phyloP scores from a whole-genome alignment of 768 basidiomycete species.

The Hygrocybe punicea region DNA sequence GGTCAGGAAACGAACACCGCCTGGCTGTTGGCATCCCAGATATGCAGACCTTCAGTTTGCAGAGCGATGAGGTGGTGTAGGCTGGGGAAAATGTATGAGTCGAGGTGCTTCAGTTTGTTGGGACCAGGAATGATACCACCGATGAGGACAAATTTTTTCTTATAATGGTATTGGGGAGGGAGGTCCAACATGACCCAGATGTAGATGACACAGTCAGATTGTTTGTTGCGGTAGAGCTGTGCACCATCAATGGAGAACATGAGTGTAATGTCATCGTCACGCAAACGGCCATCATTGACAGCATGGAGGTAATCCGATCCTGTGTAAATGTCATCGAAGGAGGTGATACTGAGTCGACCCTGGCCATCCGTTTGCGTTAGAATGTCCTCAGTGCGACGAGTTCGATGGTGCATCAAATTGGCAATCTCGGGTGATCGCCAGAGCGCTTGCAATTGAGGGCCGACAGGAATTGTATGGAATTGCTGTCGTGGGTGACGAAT shows the following conservation, averaged over 20 bases:
- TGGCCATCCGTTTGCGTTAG: slow-evolving; percentile 10
- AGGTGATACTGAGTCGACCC: not conserved
- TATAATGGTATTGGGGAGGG: slow-evolving; percentile 28
- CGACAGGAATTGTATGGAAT: slow-evolving; percentile 40
- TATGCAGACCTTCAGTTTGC: slow-evolving; percentile 20
- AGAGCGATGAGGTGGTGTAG: slow-evolving; percentile 33
- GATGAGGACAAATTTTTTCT: slow-evolving; percentile 33
- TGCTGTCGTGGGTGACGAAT: slow-evolving; percentile 23
- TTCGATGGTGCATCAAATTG: slow-evolving; percentile 26
- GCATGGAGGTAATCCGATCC: slow-evolving; percentile 30
- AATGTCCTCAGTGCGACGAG: slow-evolving; percentile 19
- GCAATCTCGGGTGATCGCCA: slow-evolving; percentile 24
- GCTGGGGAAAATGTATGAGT: slow-evolving; percentile 36
- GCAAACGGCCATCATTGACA: slow-evolving; percentile 20
- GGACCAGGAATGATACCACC: slow-evolving; percentile 36
- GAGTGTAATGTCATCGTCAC: slow-evolving; percentile 28
- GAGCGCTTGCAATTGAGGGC: slow-evolving; percentile 41
- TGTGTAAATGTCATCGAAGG: slow-evolving; percentile 31
- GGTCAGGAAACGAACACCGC: slow-evolving; percentile 11
- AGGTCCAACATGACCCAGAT: slow-evolving; percentile 40
- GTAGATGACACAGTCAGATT: slow-evolving; percentile 32
- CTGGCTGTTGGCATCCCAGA: slow-evolving; percentile 19
- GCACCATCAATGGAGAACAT: slow-evolving; percentile 40
- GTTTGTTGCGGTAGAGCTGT: slow-evolving; percentile 39
- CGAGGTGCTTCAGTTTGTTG: slow-evolving; percentile 33